Base-by-base conservation (phyloP, 2,329 filamentous ascomycete species). In the Exophiala alcalophila region DNA sequence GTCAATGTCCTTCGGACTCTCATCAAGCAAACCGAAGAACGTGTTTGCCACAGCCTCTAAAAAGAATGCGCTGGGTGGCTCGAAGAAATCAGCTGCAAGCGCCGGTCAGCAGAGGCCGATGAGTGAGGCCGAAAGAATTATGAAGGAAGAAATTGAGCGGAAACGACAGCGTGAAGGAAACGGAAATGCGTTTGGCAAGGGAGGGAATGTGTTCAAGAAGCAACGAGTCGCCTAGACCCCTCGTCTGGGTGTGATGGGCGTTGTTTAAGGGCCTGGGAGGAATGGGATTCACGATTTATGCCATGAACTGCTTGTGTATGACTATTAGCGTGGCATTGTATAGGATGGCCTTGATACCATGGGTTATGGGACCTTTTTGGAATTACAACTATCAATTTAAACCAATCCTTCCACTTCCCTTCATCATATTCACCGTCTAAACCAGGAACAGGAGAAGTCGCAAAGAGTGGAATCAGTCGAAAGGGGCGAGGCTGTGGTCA, bases 61-160 rank as follows among this genome's bases (percentile, higher is more conserved):
- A 61, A 90, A 88, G 68, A 91, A 90, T 52, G 40, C 52, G 10
- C 80, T 82, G 0, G 67, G 87, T 2, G 74, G 77, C 1, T 68
- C 74, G 3, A 87, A 87, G 64, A 87, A 86, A 61, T 66, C 77
- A 3, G 60, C 63, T 14, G 61, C 65, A n/a, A n/a, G n/a, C 41
- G 79, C 80, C 49, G 76, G 76, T 40, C 81, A 80, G 2, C 88
- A 86, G 72, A 92, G 86, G 59, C 63, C 62, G 58, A 91, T 94
- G 77, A 91, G 85, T 57, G 87, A 94, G 60, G 84, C 83, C 3
- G 88, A 91, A 65, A 77, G 84, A 39, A 94, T 92, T 58, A 95
- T 94, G 89, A 86, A 84, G 64, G 83, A 86, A 56, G 85, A 90
- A 59, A 74, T 87, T 65, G 84, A 88, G 56, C 73, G 76, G 52